Conservation (phyloP, 345 rosid genomes). For the Salix viminalis region DNA sequence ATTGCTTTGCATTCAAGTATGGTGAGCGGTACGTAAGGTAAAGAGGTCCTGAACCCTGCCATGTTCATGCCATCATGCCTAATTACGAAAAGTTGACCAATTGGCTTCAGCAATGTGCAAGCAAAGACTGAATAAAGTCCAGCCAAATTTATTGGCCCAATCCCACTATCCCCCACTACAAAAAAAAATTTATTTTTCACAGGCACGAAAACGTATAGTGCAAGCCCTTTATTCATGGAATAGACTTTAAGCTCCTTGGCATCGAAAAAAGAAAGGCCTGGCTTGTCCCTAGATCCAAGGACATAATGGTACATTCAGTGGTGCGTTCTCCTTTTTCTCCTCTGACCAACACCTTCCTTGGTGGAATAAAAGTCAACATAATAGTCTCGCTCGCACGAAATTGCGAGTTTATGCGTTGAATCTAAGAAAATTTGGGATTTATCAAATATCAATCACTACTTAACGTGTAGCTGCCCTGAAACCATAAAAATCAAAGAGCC, state of each 20-base stretch:
- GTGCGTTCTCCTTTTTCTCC: not conserved
- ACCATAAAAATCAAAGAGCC: not conserved
- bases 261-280: too few relatives aligned
- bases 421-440: conserved; percentile 10
- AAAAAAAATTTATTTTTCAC: too few relatives aligned
- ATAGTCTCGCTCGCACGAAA: conserved; percentile 29
- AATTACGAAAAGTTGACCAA: not conserved
- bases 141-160: conserved; percentile 9
- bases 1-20: conserved; percentile 12
- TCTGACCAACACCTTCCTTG: conserved; percentile 20
- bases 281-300: not conserved
- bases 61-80: conserved; percentile 4
- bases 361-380: conserved; percentile 24
- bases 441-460: not conserved
- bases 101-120: not conserved
- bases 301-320: conserved; percentile 11
- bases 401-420: conserved; percentile 14
- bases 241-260: conserved; percentile 13
- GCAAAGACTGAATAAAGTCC: not conserved
- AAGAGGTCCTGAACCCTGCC: not conserved
- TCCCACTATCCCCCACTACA: not conserved
- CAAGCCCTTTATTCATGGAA: not conserved
- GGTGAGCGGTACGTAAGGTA: conserved; percentile 4
- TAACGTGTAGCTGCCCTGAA: not conserved
- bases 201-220: not conserved